phyloP scores from a whole-genome alignment of 495 filamentous ascomycete species.

The Venustampulla echinocandica region DNA sequence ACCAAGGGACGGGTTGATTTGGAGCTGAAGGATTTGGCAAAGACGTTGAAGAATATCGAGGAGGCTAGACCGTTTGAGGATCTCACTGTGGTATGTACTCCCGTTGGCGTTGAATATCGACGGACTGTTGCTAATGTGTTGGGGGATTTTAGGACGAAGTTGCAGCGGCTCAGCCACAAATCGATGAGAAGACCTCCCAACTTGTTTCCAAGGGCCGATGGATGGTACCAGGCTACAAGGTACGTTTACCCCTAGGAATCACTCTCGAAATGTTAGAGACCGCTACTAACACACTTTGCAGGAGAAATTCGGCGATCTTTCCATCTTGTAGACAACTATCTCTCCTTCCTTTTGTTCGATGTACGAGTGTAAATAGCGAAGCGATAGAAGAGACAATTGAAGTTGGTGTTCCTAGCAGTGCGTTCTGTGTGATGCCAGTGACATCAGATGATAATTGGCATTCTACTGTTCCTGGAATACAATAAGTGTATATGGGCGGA shows the following conservation, averaged over 20 bases:
- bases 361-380: conserved; percentile 43
- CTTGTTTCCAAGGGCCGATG: conserved; percentile 96
- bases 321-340: conserved; percentile 60
- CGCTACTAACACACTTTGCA: conserved; percentile 28
- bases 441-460: no score
- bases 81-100: conserved; percentile 82
- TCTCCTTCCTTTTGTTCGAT: conserved; percentile 35
- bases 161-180: conserved; percentile 82
- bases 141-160: conserved; percentile 69
- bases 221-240: conserved; percentile 97
- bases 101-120: neutral
- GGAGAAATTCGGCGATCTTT: conserved; percentile 98
- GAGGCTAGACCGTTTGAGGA: conserved; percentile 92
- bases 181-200: conserved; percentile 86
- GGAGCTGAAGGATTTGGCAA: conserved; percentile 84
- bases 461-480: no score
- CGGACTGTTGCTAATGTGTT: conserved; percentile 3
- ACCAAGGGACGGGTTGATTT: conserved; percentile 91
- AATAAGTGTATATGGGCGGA: no score
- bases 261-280: neutral
- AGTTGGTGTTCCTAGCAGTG: no score
- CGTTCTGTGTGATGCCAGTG: no score
- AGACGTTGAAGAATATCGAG: conserved; percentile 95
- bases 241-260: conserved; percentile 31
- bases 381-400: conserved; percentile 10